Evolutionary conservation across 2,329 filamentous ascomycete genomes (phyloP), one percentile per base, ranked within the genome.

Genomic region (Cercospora zeina): DNA sequence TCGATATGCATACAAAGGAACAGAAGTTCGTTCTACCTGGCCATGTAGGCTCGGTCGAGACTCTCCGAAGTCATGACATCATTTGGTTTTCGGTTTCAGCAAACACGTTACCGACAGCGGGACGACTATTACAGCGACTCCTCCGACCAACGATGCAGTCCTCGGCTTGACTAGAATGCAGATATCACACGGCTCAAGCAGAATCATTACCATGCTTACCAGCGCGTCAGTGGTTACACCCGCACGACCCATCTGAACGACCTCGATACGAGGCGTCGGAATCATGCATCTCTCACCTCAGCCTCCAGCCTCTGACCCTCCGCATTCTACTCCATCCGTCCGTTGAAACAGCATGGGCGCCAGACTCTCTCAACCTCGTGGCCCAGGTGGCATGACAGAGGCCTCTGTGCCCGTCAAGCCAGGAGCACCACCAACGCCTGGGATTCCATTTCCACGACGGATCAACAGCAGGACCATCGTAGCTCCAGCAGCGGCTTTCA

Each of bases 401-500:
- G 67, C 74, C 19, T 77, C 77, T 14, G 64, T 71, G 30, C 71
- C 73, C 11, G 55, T 62, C 27, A 69, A 65, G n/a, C 57, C 65
- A 6, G 62, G 66, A 14, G 72, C 75, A 37, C 73, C 76, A 33
- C 73, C 75, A 14, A 70, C 70, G 19, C 72, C 74, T 55, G 72
- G 59, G 42, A 69, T 65, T 50, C 75, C 70, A 27, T 67, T 70
- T 19, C 68, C 68, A 45, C 65, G 63, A 42, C 65, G 63, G 21
- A 68, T 74, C 70, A 75, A 76, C 62, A 66, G 69, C 34, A 68
- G 74, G 4, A 84, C 81, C 4, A 69, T 86, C 37, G 81, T 83
- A 62, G 85, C 84, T 2, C 85, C 85, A 4, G 77, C 85, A n/a
- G 85, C 84, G n/a, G 85, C 85, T 27, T 78, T 86, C 65, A 83